Evolutionary conservation across 2,329 filamentous ascomycete species (phyloP).

Genomic region (Monilinia polystroma): DNA sequence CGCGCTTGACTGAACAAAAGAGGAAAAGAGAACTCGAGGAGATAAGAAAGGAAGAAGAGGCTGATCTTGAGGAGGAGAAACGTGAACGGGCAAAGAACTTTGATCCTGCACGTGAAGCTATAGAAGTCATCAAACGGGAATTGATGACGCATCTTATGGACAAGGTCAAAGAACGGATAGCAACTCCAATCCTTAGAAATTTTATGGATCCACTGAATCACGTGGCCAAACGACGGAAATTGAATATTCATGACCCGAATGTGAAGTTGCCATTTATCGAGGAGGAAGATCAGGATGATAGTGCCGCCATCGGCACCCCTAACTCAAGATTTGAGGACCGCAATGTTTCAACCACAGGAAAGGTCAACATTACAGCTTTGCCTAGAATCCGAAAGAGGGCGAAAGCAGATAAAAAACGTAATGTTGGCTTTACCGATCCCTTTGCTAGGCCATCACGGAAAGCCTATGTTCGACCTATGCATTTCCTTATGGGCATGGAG

Average conservation of each 20-base stretch:
- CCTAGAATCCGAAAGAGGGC: conserved; percentile 69
- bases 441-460: conserved; percentile 64
- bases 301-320: conserved; percentile 63
- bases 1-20: conserved; percentile 46
- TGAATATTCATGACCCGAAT: conserved; percentile 72
- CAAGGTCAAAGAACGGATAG: conserved; percentile 85
- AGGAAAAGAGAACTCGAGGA: conserved; percentile 66
- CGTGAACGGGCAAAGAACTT: conserved; percentile 81
- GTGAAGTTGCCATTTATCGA: conserved; percentile 57
- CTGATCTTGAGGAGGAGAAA: conserved; percentile 87
- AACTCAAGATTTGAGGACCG: conserved; percentile 59
- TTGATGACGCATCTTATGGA: conserved; percentile 82
- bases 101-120: conserved; percentile 84
- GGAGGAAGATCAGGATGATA: conserved; percentile 58
- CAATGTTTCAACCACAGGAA: conserved; percentile 47
- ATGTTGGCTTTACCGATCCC: conserved; percentile 64
- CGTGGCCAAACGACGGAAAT: conserved; percentile 70
- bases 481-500: conserved; percentile 70
- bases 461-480: conserved; percentile 71
- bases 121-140: conserved; percentile 75
- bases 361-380: conserved; percentile 61
- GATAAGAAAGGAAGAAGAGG: conserved; percentile 69
- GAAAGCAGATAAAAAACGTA: conserved; percentile 51
- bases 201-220: conserved; percentile 83
- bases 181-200: conserved; percentile 74